Evolutionary conservation across 768 basidiomycete genomes (phyloP).

Genomic region (Scleroderma citrinum): DNA sequence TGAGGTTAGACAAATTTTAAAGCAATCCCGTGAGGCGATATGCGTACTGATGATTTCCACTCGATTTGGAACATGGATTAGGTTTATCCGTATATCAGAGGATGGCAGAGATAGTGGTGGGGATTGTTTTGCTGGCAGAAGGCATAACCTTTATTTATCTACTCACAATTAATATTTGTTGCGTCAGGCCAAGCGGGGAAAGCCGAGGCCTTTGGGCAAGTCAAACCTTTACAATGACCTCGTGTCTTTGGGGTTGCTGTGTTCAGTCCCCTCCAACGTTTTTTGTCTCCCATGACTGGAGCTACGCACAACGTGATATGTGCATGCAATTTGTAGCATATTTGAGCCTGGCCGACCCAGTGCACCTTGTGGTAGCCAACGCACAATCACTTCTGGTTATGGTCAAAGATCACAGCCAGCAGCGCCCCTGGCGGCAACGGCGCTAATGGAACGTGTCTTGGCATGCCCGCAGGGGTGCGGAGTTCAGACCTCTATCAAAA

Average conservation of each 20-base stretch:
- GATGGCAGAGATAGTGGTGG: conserved; percentile 6
- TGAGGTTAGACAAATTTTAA: neutral
- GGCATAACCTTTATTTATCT: neutral
- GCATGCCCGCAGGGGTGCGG: too few species aligned
- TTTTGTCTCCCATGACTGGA: neutral
- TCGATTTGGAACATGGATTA: conserved; percentile 25
- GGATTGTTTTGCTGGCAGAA: neutral
- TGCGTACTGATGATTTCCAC: conserved; percentile 29
- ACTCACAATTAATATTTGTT: neutral
- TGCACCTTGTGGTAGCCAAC: too few species aligned
- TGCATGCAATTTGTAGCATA: too few species aligned
- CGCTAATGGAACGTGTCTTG: too few species aligned
- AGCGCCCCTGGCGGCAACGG: too few species aligned
- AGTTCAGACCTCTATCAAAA: too few species aligned
- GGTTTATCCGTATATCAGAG: neutral
- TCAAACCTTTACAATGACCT: neutral
- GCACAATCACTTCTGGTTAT: too few species aligned
- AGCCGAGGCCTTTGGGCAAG: neutral
- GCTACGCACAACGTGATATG: neutral
- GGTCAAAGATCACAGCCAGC: too few species aligned
- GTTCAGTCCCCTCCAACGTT: neutral
- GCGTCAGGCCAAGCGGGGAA: neutral
- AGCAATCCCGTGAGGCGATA: neutral
- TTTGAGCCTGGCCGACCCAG: neutral
- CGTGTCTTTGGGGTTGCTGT: neutral